Evolutionary conservation across 192 early-diverging fungal genomes (phyloP).

Genomic region (Phycomyces blakesleeanus): DNA sequence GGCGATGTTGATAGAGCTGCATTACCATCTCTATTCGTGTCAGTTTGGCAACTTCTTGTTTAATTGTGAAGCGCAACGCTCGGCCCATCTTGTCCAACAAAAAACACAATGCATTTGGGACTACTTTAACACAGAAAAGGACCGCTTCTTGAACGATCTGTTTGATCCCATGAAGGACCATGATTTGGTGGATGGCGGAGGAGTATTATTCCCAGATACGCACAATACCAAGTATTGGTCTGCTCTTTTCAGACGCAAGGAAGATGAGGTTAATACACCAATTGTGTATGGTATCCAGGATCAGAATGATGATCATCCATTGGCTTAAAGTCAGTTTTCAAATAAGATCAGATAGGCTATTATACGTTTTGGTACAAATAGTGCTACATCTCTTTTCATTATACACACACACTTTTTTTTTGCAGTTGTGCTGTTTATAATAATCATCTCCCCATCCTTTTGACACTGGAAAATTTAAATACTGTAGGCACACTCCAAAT

Average conservation of each 20-base stretch:
- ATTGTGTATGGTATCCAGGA: conserved; percentile 2
- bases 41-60: conserved; percentile 94
- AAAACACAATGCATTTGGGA: conserved; percentile 72
- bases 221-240: conserved; percentile 73
- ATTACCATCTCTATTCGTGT: conserved; percentile 84
- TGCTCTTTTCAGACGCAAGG: conserved; percentile 54
- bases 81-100: conserved; percentile 36
- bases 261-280: conserved; percentile 52
- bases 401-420: too few relatives aligned
- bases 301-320: not conserved
- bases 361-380: not conserved
- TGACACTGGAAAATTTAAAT: too few relatives aligned
- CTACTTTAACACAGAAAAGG: conserved; percentile 57
- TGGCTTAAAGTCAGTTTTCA: not conserved
- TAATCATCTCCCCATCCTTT: too few relatives aligned
- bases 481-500: too few relatives aligned
- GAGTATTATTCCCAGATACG: conserved; percentile 64
- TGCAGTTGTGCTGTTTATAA: too few relatives aligned
- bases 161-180: conserved; percentile 54
- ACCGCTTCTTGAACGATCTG: conserved; percentile 53
- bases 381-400: too few relatives aligned
- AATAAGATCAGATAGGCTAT: not conserved
- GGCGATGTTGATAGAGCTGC: conserved; percentile 72
- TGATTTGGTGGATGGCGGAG: conserved; percentile 43
- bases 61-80: conserved; percentile 82